Evolutionary conservation across 805 yeast species (phyloP), one percentile per base, ranked within the genome.

Genomic region (Middelhovenomyces tepae): DNA sequence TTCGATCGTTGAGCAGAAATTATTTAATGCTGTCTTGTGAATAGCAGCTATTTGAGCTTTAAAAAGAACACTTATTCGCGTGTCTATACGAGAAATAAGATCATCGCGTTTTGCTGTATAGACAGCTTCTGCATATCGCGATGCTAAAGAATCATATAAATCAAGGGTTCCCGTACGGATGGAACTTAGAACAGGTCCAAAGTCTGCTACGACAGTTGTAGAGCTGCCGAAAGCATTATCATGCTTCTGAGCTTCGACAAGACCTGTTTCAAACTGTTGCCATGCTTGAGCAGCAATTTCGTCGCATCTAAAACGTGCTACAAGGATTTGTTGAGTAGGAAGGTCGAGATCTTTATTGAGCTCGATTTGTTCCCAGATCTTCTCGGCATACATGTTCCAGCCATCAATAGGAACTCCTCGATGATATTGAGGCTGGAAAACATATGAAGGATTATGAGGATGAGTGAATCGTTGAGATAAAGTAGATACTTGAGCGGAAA

Each of bases 251-350:
- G 56, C 43, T 4, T 50, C 51, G 19, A 53, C 38, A 22, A 68
- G 65, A 5, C 54, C 56, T 0, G 39, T 39, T 20, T 59, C 60
- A 45, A 73, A 73, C 11, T 57, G 56, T 11, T 62, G 59, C 48
- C 66, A 71, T 3, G 75, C 67, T 30, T 65, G 66, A 27, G 65
- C 59, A 15, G 79, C 69, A 30, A 91, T 82, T 56, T 91, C 97
- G 50, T 86, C 94, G 55, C 97, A 89, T 50, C 94, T 76, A 60
- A 85, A 89, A 47, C 91, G 73, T 5, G 98, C 94, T 16, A 91
- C 97, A 39, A 91, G 65, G 20, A 84, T 82, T 56, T 91, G 98
- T 53, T 91, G 98, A 2, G 97, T 87, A 17, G 98, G 98, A 44
- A 91, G 67, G 59, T 91, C 98, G 42, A 91, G 70, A 54, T 91